A percentile compares a stretch with the other conserved stretches of the same genome.
These are phyloP conservation scores for Paragyromitra xinjiangensis DNA, from an alignment of 495 filamentous ascomycete species.

Conservation along the genomic window DNA sequence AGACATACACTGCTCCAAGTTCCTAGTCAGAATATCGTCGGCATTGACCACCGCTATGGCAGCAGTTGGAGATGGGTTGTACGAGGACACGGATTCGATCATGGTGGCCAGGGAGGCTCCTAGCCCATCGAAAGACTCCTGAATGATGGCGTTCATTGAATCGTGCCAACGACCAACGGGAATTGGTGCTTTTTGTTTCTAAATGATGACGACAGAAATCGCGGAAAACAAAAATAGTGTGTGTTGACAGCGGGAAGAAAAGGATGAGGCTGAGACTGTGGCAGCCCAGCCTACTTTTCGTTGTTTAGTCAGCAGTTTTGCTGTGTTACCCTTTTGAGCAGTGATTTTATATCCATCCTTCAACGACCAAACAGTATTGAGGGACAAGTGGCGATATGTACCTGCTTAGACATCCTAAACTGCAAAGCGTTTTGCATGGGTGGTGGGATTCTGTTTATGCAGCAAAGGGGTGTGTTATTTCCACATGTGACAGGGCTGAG, in stretches of 20 bases:
- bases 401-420: background rate
- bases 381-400: background rate
- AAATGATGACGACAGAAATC: constrained; percentile 13
- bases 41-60: constrained; percentile 73
- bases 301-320: background rate
- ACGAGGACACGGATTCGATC: constrained; percentile 78
- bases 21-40: constrained; percentile 69
- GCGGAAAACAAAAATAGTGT: background rate
- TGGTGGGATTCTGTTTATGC: background rate
- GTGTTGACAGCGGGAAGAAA: background rate
- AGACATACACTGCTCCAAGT: constrained; percentile 67
- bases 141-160: constrained; percentile 52
- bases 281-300: background rate
- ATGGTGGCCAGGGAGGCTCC: constrained; percentile 72
- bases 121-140: constrained; percentile 68
- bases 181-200: background rate
- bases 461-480: background rate
- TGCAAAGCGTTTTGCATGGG: background rate
- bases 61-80: constrained; percentile 73
- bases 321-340: background rate
- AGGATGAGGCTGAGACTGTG: background rate
- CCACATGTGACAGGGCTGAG: constrained; percentile 24
- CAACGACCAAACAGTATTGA: background rate
- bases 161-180: background rate
- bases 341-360: background rate